A percentile compares a stretch with the other conserved stretches of the same genome.
These are phyloP conservation scores for Dittrichia graveolens DNA, from an alignment of 129 eudicot species.

Conservation along the genomic window DNA sequence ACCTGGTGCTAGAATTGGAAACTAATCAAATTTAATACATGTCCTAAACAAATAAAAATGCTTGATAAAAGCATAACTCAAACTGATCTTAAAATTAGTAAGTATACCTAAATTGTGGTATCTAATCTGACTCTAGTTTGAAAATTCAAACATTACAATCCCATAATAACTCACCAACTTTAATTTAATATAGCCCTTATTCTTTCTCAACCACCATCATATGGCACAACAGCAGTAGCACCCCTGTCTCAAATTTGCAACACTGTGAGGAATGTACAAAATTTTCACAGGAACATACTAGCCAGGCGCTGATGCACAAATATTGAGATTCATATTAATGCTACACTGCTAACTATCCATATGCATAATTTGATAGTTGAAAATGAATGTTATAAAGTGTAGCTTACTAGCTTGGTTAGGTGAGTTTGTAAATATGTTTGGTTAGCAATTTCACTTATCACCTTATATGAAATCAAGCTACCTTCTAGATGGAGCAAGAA, in stretches of 20 bases:
- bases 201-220: background rate
- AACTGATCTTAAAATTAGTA: conserved; percentile 5
- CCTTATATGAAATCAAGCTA: no score
- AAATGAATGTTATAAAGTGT: no score
- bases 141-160: background rate
- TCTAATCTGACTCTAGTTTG: conserved; percentile 2
- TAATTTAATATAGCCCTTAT: background rate
- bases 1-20: background rate
- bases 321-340: no score
- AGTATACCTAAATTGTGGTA: background rate
- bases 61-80: background rate
- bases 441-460: no score
- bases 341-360: no score
- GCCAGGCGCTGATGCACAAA: no score
- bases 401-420: no score
- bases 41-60: background rate
- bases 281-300: no score
- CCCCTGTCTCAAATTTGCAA: background rate
- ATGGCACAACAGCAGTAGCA: conserved; percentile 1
- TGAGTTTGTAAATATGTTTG: no score
- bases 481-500: background rate
- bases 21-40: conserved; percentile 11
- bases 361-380: no score
- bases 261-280: background rate
- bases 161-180: background rate